Evolutionary conservation across 371 early-diverging fungal species (phyloP), one percentile per base, ranked within the genome.

Genomic region (Mortierella sp.): DNA sequence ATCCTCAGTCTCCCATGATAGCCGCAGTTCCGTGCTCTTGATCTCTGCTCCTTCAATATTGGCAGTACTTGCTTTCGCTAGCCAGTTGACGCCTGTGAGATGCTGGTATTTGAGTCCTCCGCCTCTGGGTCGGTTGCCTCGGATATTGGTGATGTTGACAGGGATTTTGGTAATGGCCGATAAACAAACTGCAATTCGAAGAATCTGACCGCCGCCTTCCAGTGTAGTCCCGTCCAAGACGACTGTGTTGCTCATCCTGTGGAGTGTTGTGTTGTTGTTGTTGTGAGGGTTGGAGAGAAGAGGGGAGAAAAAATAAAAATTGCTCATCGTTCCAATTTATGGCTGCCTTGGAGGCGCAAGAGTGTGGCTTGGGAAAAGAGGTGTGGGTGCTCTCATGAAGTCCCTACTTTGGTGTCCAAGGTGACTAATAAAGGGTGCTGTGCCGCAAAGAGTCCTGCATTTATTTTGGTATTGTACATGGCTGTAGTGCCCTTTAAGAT

Each of bases 91-190:
- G 16, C 86, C 86, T 16, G 86, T 69, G 8, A 86, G 58, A 55
- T 86, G 86, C 40, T 86, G 86, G 14, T 68, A 65, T 9, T 84
- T 67, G 26, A 86, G 80, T 22, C 85, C 86, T 2, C 55, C 55
- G 31, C 82, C 70, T 31, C 63, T 70, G 22, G 71, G 55, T 5
- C 85, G 13, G 44, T 64, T 80, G 4, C 53, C 73, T 16, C 85
- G 79, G 70, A 83, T 85, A 53, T n/a, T 47, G 4, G 69, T 39
- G 37, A 76, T 76, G 34, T 58, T 66, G 10, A 78, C 16, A 0
- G 82, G 66, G 26, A 61, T 70, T 11, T 75, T 84, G n/a, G 82
- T 63, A 24, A 82, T 22, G 11, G 75, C 73, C 19, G 79, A n/a
- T 24, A 79, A 43, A 7, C 47, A 67, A 16, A 44, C 47, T 1